Conservation (phyloP, 2,329 filamentous ascomycete species). For the Xylaria hypoxylon region DNA sequence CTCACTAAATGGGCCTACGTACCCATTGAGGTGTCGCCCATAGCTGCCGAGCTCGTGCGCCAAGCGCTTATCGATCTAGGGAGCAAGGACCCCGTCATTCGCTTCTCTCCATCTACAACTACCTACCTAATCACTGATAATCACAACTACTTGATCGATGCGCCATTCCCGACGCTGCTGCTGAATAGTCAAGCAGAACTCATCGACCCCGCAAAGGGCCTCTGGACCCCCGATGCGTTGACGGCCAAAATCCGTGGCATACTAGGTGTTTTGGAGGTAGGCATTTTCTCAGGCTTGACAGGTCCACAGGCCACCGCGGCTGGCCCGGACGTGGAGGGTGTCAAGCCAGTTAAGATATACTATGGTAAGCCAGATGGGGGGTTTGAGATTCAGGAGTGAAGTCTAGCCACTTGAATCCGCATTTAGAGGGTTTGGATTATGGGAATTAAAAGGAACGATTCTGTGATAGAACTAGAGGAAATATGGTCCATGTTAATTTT, state of each 20-base stretch:
- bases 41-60: conserved; percentile 82
- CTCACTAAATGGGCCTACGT: conserved; percentile 82
- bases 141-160: conserved; percentile 90
- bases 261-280: conserved; percentile 90
- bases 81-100: conserved; percentile 75
- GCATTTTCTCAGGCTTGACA: conserved; percentile 86
- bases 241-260: conserved; percentile 81
- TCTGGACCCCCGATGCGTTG: conserved; percentile 84
- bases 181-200: conserved; percentile 58
- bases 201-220: conserved; percentile 70
- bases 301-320: conserved; percentile 71
- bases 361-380: conserved; percentile 88
- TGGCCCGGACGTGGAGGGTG: conserved; percentile 79
- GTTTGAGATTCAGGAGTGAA: conserved; percentile 59
- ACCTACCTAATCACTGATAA: conserved; percentile 89
- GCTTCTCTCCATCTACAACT: conserved; percentile 79
- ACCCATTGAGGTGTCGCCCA: conserved; percentile 92
- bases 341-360: conserved; percentile 94
- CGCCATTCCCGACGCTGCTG: conserved; percentile 82
- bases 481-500: conserved; percentile 10
- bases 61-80: conserved; percentile 78
- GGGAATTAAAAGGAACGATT: not conserved
- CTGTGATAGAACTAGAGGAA: not conserved
- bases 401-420: not conserved
- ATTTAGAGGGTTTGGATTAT: conserved; percentile 3